Conservation (phyloP, 306 rosid species). For the Rosa rugosa region DNA sequence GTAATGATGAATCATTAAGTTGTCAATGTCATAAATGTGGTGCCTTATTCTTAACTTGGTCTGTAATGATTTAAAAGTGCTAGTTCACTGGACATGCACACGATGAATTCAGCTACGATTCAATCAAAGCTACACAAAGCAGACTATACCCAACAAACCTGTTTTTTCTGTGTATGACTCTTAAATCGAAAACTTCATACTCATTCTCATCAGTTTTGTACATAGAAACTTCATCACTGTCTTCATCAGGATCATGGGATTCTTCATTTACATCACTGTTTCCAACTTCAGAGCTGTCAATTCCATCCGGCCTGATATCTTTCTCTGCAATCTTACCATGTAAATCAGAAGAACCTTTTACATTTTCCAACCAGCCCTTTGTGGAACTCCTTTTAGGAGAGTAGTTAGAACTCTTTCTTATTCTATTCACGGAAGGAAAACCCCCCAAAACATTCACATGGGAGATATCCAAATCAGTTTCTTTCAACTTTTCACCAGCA, state of each 20-base stretch:
- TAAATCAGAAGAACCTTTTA: constrained; percentile 40
- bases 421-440: constrained; percentile 29
- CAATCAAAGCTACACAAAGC: constrained; percentile 23
- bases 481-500: constrained; percentile 45
- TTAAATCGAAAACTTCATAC: constrained; percentile 76
- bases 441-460: constrained; percentile 43
- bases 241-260: constrained; percentile 45
- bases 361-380: constrained; percentile 25
- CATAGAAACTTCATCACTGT: constrained; percentile 58
- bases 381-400: constrained; percentile 27
- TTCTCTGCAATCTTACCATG: constrained; percentile 36
- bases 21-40: not conserved
- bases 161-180: constrained; percentile 91
- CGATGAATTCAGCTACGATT: constrained; percentile 21
- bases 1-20: not conserved
- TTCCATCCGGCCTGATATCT: constrained; percentile 35
- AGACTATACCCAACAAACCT: constrained; percentile 51
- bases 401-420: constrained; percentile 30
- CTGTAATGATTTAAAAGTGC: constrained; percentile 16
- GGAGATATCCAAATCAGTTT: constrained; percentile 38
- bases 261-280: constrained; percentile 40
- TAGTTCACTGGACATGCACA: constrained; percentile 3
- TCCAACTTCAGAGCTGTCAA: constrained; percentile 27
- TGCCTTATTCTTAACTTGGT: constrained; percentile 5
- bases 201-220: constrained; percentile 52